phyloP scores from a whole-genome alignment of 768 basidiomycete species.

The Russula virescens region DNA sequence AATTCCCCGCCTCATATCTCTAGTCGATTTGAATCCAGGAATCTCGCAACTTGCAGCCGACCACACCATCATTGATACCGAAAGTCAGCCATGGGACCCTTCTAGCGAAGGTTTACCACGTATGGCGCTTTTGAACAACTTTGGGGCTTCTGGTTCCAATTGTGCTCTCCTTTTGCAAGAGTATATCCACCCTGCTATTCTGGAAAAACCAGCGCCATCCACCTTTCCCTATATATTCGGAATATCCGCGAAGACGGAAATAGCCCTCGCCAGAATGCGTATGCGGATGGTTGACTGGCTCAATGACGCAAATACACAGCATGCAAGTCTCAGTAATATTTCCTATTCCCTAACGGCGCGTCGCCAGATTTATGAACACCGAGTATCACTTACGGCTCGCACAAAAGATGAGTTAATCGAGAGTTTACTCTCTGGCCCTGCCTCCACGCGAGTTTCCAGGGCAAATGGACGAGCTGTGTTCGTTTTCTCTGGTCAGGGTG shows the following conservation, averaged over 20 bases:
- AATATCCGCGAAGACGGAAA: constrained; percentile 53
- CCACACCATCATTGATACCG: constrained; percentile 43
- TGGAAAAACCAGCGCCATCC: background rate
- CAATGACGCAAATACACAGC: constrained; percentile 26
- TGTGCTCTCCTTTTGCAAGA: constrained; percentile 58
- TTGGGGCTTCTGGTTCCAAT: constrained; percentile 72
- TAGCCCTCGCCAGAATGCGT: constrained; percentile 45
- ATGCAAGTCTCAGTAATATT: constrained; percentile 41
- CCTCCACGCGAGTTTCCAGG: constrained; percentile 32
- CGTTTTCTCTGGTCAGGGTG: constrained; percentile 71
- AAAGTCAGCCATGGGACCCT: constrained; percentile 39
- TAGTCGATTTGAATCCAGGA: constrained; percentile 49
- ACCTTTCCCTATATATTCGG: constrained; percentile 42
- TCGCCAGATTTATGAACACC: constrained; percentile 48
- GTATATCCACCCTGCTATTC: constrained; percentile 13
- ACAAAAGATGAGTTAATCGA: constrained; percentile 42
- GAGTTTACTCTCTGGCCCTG: constrained; percentile 36
- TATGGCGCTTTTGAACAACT: constrained; percentile 63
- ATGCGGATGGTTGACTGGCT: constrained; percentile 46
- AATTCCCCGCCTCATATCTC: constrained; percentile 58
- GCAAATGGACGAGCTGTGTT: constrained; percentile 42
- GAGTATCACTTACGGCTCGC: constrained; percentile 45
- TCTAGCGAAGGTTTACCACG: constrained; percentile 35
- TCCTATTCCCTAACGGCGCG: constrained; percentile 67
- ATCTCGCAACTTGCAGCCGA: constrained; percentile 46